Evolutionary conservation across 139 green algal species (phyloP).

Genomic region (Deuterostichococcus epilithicus): DNA sequence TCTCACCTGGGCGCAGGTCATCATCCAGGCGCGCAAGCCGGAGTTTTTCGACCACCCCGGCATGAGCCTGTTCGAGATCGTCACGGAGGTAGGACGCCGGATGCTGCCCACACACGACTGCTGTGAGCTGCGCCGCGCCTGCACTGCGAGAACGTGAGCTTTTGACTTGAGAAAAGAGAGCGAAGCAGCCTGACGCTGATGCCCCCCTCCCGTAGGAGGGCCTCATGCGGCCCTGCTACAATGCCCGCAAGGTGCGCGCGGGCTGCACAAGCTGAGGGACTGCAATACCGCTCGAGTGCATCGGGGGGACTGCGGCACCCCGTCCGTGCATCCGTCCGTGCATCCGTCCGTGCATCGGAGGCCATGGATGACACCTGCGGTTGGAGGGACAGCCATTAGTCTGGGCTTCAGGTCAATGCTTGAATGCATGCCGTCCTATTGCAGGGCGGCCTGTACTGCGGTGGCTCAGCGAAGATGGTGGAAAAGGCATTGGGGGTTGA

Average conservation of each 20-base stretch:
- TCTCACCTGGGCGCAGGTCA: constrained; percentile 51
- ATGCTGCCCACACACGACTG: no score
- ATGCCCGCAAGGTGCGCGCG: constrained; percentile 23
- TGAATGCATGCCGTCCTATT: not conserved
- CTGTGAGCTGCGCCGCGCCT: no score
- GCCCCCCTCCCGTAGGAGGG: no score
- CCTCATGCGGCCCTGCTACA: constrained; percentile 80
- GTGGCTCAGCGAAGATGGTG: constrained; percentile 78
- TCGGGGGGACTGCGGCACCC: not conserved
- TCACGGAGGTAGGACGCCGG: no score
- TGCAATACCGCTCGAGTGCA: not conserved
- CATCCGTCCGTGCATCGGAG: not conserved
- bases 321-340: not conserved
- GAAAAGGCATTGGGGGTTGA: constrained; percentile 82
- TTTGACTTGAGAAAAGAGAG: no score
- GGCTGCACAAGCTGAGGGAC: not conserved
- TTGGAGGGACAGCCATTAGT: not conserved
- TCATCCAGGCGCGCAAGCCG: constrained; percentile 88
- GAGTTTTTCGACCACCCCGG: constrained; percentile 87
- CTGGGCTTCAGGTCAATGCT: not conserved
- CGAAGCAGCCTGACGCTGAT: no score
- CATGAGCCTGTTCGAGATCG: constrained; percentile 82
- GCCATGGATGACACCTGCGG: not conserved
- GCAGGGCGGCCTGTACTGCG: constrained; percentile 85
- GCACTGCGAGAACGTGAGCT: no score